Evolutionary conservation across 2,329 filamentous ascomycete species (phyloP).

Genomic region (Myriangium duriaei): DNA sequence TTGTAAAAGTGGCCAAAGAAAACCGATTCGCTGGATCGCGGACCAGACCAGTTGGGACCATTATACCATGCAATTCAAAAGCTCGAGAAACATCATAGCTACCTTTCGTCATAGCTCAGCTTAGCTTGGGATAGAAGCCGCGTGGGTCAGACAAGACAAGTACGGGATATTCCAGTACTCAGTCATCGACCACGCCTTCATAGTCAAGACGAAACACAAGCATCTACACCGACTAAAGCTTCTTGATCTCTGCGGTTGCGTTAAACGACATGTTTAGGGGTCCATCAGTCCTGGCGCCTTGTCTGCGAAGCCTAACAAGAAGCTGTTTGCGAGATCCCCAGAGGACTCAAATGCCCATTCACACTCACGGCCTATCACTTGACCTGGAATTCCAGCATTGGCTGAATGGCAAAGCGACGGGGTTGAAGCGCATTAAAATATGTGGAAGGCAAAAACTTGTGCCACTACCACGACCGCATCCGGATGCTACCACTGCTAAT

Average conservation of each 20-base stretch:
- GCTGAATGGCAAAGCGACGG: too few relatives aligned
- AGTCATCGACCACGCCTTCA: constrained; percentile 8
- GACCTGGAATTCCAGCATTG: too few relatives aligned
- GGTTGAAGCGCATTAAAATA: too few relatives aligned
- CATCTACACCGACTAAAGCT: constrained; percentile 1
- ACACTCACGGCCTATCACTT: too few relatives aligned
- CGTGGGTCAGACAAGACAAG: constrained; percentile 4
- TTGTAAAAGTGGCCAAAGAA: too few relatives aligned
- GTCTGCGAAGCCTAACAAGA: too few relatives aligned
- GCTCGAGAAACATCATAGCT: constrained; percentile 3
- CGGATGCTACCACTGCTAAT: constrained; percentile 1
- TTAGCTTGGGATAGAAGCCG: constrained; percentile 9
- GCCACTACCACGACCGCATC: too few relatives aligned
- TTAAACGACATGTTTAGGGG: too few relatives aligned
- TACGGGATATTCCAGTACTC: constrained; percentile 1
- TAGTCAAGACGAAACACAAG: constrained; percentile 8
- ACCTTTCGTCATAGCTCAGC: constrained; percentile 9
- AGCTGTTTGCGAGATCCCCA: too few relatives aligned
- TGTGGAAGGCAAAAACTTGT: too few relatives aligned
- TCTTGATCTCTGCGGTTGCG: neutral
- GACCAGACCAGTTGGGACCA: neutral
- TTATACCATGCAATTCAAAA: neutral
- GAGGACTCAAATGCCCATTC: too few relatives aligned
- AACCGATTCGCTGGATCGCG: neutral
- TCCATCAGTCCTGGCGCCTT: too few relatives aligned